phyloP scores from a whole-genome alignment of 2,329 filamentous ascomycete species.

The Helminthosporium solani region DNA sequence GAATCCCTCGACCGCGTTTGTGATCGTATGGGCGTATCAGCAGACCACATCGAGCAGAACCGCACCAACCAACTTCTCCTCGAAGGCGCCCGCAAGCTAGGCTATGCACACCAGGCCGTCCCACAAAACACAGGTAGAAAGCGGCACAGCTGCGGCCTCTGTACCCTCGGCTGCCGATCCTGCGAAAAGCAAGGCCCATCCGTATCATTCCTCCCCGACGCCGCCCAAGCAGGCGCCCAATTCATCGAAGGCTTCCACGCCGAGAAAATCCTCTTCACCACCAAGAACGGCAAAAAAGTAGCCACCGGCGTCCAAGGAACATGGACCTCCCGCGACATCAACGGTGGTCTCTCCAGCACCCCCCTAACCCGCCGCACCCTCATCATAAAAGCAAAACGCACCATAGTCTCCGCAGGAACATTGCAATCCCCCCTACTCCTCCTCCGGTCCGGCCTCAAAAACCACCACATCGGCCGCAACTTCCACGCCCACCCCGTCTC shows the following conservation, averaged over 20 bases:
- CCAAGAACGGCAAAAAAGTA: slow-evolving; percentile 52
- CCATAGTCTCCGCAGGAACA: slow-evolving; percentile 75
- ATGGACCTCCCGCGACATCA: slow-evolving; percentile 71
- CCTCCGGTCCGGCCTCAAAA: slow-evolving; percentile 75
- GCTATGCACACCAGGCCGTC: slow-evolving; percentile 67
- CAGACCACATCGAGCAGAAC: slow-evolving; percentile 69
- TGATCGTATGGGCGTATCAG: slow-evolving; percentile 72
- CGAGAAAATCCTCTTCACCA: slow-evolving; percentile 68
- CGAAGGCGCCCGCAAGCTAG: slow-evolving; percentile 71
- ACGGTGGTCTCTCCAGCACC: slow-evolving; percentile 58
- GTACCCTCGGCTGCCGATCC: slow-evolving; percentile 60
- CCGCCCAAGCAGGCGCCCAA: slow-evolving; percentile 70
- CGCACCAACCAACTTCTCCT: slow-evolving; percentile 70
- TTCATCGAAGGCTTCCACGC: slow-evolving; percentile 84
- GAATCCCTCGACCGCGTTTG: slow-evolving; percentile 78
- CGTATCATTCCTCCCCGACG: slow-evolving; percentile 76
- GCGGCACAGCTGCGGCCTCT: slow-evolving; percentile 71
- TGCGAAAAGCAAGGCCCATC: slow-evolving; percentile 77
- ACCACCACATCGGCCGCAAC: slow-evolving; percentile 78
- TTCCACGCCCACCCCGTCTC: slow-evolving; percentile 76
- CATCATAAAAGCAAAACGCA: slow-evolving; percentile 73
- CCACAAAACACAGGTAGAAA: slow-evolving; percentile 77
- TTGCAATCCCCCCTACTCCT: slow-evolving; percentile 77
- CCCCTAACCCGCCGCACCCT: slow-evolving; percentile 60
- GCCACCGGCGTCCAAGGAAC: slow-evolving; percentile 71